A percentile compares a stretch with the other conserved stretches of the same genome.
Conservation (phyloP, 805 yeast genomes). For the Yarrowia sp. region DNA sequence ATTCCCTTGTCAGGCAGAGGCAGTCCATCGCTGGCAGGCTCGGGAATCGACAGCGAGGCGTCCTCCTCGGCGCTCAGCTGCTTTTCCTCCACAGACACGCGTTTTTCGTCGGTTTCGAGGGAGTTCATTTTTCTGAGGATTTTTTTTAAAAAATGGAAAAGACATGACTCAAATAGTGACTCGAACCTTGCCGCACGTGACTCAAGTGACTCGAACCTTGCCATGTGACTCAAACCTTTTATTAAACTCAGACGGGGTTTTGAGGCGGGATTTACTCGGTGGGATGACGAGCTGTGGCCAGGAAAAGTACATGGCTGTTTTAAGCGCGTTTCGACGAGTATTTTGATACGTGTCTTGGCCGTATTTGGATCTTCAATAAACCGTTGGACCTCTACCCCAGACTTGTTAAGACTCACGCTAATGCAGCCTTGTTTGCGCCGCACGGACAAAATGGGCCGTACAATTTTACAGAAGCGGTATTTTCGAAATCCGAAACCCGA, state of each 20-base stretch:
- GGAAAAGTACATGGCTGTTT: too few species aligned
- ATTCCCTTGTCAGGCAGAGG: conserved; percentile 17
- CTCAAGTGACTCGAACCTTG: conserved; percentile 21
- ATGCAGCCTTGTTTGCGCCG: neutral
- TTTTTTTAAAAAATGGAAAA: neutral
- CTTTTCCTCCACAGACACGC: conserved; percentile 4
- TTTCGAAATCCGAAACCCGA: neutral
- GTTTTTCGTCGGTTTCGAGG: conserved; percentile 1
- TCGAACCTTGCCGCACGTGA: conserved; percentile 15
- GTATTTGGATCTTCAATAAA: too few species aligned
- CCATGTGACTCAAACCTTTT: conserved; percentile 6
- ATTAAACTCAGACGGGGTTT: neutral
- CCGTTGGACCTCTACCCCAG: conserved; percentile 5
- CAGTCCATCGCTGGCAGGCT: neutral
- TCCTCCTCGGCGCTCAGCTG: neutral
- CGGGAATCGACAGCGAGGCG: neutral
- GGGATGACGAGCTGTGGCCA: too few species aligned
- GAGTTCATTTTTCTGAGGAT: neutral
- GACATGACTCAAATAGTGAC: conserved; percentile 8
- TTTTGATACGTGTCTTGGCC: too few species aligned
- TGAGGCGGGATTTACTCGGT: neutral
- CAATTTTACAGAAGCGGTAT: neutral
- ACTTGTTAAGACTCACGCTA: neutral
- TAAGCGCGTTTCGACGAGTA: too few species aligned
- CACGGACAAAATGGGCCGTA: too few species aligned